A percentile compares a stretch with the other conserved stretches of the same genome.
These are phyloP conservation scores for Breviolum minutum DNA, from an alignment of 73 alveolate species.

Conservation along the genomic window DNA sequence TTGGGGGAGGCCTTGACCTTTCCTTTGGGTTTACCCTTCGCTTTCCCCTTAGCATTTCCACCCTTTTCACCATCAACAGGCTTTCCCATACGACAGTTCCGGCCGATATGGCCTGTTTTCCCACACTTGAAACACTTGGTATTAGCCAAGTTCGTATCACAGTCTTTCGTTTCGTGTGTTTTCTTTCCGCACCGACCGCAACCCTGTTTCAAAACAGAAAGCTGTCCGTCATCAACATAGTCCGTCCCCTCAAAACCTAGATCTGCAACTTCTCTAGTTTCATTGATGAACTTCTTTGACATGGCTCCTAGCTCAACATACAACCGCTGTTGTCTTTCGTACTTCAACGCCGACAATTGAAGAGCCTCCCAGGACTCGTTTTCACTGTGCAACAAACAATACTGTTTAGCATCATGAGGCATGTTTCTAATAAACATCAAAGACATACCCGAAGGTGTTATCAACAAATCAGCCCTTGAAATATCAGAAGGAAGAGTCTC, in stretches of 20 bases:
- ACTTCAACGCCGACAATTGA: neutral
- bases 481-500: neutral
- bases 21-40: too few species aligned
- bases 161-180: neutral
- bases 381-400: neutral
- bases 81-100: neutral
- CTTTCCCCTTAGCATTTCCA: neutral
- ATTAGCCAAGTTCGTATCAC: neutral
- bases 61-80: neutral
- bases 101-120: neutral
- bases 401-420: constrained; percentile 22
- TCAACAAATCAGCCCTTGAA: neutral
- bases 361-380: neutral
- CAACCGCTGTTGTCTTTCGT: constrained; percentile 3
- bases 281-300: neutral
- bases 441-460: neutral
- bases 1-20: too few species aligned
- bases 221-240: neutral
- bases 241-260: neutral
- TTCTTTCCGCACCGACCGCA: neutral
- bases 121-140: neutral
- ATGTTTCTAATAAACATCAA: neutral
- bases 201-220: neutral
- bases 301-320: neutral
- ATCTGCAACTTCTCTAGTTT: neutral